Evolutionary conservation across 768 basidiomycete genomes (phyloP).

Genomic region (Hemileccinum impolitum): DNA sequence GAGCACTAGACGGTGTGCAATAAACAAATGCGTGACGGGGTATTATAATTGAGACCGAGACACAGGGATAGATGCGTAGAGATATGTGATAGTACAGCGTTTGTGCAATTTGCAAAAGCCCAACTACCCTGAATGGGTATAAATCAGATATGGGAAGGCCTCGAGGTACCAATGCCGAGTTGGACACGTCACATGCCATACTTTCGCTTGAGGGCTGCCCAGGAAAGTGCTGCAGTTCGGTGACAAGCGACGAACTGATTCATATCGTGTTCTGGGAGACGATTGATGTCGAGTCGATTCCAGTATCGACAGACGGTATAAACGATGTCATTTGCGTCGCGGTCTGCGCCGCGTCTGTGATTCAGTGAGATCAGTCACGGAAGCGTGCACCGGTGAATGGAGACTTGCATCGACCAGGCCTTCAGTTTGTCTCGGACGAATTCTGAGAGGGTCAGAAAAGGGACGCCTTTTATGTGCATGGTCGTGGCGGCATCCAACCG

Average conservation of each 20-base stretch:
- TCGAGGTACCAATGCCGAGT: constrained; percentile 1
- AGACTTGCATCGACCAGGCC: constrained; percentile 71
- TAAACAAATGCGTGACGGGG: not conserved
- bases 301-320: constrained; percentile 72
- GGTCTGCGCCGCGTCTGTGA: constrained; percentile 61
- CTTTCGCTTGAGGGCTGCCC: constrained; percentile 71
- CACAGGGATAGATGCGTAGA: constrained; percentile 6
- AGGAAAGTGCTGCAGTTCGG: constrained; percentile 61
- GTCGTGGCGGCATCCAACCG: constrained; percentile 65
- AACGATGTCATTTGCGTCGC: constrained; percentile 75
- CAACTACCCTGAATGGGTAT: constrained; percentile 23
- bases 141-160: constrained; percentile 22
- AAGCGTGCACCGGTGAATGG: not conserved
- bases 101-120: constrained; percentile 16
- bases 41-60: constrained; percentile 1
- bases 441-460: constrained; percentile 82
- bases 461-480: constrained; percentile 65
- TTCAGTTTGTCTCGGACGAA: constrained; percentile 85
- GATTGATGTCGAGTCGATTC: constrained; percentile 82
- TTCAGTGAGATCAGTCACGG: constrained; percentile 14
- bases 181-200: constrained; percentile 50
- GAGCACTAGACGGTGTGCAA: constrained; percentile 4
- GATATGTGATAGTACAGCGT: constrained; percentile 19
- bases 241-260: constrained; percentile 63
- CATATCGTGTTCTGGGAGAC: constrained; percentile 85